A percentile compares a stretch with the other conserved stretches of the same genome.
These are phyloP conservation scores for Chiua sp. DNA, from an alignment of 1,284 basidiomycete species.

Conservation along the genomic window DNA sequence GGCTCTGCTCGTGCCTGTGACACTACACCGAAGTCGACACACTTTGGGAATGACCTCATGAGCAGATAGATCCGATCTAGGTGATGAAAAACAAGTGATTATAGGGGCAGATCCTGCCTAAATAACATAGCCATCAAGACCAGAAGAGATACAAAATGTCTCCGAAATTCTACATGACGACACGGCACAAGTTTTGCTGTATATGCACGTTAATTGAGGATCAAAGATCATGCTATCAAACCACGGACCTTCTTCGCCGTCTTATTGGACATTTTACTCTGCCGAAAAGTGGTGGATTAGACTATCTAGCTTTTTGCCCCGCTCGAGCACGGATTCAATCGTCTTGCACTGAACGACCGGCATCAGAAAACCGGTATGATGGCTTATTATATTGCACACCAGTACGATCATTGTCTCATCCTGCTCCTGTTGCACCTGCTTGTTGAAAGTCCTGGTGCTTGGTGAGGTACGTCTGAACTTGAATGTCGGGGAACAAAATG, in stretches of 20 bases:
- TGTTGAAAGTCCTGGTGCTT: conserved; percentile 99
- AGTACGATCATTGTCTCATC: conserved; percentile 99
- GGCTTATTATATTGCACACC: conserved; percentile 45
- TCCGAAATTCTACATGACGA: conserved; percentile 51
- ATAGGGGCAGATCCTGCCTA: conserved; percentile 5
- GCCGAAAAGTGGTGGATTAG: conserved; percentile 95
- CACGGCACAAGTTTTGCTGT: conserved; percentile 68
- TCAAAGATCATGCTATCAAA: neutral
- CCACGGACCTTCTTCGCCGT: conserved; percentile 85
- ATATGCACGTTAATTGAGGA: conserved; percentile 9
- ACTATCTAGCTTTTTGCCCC: conserved; percentile 98
- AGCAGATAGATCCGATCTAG: neutral
- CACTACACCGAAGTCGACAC: neutral
- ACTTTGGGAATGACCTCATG: conserved; percentile 2
- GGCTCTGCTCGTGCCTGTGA: too few species aligned
- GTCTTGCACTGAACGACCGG: conserved; percentile 88
- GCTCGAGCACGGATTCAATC: conserved; percentile 95
- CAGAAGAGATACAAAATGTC: conserved; percentile 31
- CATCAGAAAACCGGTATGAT: neutral
- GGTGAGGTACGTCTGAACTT: conserved; percentile 71
- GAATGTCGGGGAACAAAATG: conserved; percentile 74
- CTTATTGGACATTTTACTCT: conserved; percentile 95
- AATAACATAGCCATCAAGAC: conserved; percentile 14
- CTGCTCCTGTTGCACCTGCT: conserved; percentile 97
- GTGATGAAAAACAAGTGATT: conserved; percentile 8